These are phyloP conservation scores for Phytophthora melonis DNA, from an alignment of 352 stramenopile species.

Conservation along the genomic window DNA sequence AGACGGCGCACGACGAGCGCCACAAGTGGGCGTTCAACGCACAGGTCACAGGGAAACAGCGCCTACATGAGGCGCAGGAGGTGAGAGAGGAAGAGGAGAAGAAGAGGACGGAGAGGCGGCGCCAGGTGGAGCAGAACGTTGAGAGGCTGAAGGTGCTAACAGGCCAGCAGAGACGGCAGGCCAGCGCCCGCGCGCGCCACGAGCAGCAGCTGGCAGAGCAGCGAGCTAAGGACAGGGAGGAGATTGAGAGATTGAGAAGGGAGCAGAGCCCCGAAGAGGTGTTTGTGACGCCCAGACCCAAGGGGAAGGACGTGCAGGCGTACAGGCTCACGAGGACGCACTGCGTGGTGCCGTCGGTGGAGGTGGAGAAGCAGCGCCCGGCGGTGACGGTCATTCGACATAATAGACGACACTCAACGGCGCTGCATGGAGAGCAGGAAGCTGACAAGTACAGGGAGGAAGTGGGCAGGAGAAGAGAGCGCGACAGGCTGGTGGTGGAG, in stretches of 20 bases:
- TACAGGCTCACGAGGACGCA: constrained; percentile 71
- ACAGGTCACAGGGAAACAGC: constrained; percentile 35
- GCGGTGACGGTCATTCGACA: constrained; percentile 67
- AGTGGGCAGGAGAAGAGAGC: constrained; percentile 53
- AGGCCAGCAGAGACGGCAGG: constrained; percentile 49
- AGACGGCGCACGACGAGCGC: constrained; percentile 60
- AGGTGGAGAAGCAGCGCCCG: constrained; percentile 6
- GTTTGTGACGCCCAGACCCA: constrained; percentile 47
- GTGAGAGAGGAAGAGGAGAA: constrained; percentile 36
- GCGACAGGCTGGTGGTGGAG: constrained; percentile 42
- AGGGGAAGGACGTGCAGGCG: constrained; percentile 50
- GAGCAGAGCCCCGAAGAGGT: constrained; percentile 49
- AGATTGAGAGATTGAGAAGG: constrained; percentile 36
- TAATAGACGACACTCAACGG: constrained; percentile 50
- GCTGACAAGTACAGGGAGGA: constrained; percentile 51
- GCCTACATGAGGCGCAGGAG: constrained; percentile 47
- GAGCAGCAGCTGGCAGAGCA: constrained; percentile 47
- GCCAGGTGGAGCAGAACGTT: constrained; percentile 59
- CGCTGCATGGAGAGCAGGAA: constrained; percentile 46
- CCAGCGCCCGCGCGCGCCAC: constrained; percentile 46
- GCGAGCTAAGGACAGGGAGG: constrained; percentile 36
- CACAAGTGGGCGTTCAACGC: constrained; percentile 67
- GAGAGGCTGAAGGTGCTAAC: constrained; percentile 51
- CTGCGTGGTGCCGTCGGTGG: constrained; percentile 33
- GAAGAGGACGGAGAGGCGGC: constrained; percentile 32